Evolutionary conservation across 1,139 yeast species (phyloP), one percentile per base, ranked within the genome.

Genomic region (Taphrina sp.): DNA sequence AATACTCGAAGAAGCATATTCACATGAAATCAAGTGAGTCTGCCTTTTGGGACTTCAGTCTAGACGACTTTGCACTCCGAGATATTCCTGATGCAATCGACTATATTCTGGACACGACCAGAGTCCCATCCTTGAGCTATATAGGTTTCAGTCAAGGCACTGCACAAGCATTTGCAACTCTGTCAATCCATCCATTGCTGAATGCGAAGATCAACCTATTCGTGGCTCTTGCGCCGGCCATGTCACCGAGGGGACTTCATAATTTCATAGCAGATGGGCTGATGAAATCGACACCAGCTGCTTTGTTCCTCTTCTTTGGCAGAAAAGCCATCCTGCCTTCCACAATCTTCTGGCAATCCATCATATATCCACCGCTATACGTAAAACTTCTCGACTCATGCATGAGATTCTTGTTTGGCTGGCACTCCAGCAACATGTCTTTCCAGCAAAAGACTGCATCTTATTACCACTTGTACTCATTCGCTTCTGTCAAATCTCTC

Each of bases 111-210:
- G 65, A 71, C 17, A 70, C 73, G 51, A 77, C 84, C 3, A 63
- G 67, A 8, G 70, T 70, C 37, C 61, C 65, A 22, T 66, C 73
- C 17, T 70, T 88, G 44, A 78, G 81, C 0, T 88, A 87, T 65
- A 76, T 89, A 63, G 96, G 96, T 0, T 89, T 89, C 66, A 81
- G 89, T 47, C 96, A 89, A 68, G 96, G 96, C 5, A 83, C 94
- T 1, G 95, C 96, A 1, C 96, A 89, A 68, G 87, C 88, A 37
- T 84, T 89, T 69, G 95, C 95, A 0, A 76, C 89, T 39, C 73
- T 85, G 24, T 79, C 92, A 0, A 73, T 85, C n/a, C 81, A 84
- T 66, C 78, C 86, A 4, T 76, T 76, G 19, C 74, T 90, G 61
- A 87, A 86, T 67, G 66, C 73, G 7, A 84, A 85, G 65, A 79